Conservation (phyloP, 257 asterid species). For the Primulina eburnea region DNA sequence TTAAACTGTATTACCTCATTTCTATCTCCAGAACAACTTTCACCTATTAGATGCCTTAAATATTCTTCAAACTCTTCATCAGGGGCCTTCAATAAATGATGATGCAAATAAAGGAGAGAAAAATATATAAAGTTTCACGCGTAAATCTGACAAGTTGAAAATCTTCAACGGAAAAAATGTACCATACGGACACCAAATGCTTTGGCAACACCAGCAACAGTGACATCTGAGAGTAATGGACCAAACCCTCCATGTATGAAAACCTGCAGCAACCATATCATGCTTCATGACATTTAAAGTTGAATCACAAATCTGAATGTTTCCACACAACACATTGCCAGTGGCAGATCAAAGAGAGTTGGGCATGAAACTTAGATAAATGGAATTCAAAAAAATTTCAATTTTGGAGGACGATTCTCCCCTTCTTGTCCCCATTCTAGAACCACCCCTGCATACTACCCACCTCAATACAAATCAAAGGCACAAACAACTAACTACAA, state of each 20-base stretch:
- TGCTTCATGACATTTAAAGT: slow-evolving; percentile 3
- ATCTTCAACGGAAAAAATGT: slow-evolving; percentile 13
- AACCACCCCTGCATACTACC: not conserved
- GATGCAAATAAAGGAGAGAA: slow-evolving; percentile 12
- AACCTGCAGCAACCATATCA: slow-evolving; percentile 43
- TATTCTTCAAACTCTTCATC: slow-evolving; percentile 97
- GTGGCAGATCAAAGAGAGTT: not conserved
- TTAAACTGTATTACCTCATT: slow-evolving; percentile 56
- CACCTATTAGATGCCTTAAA: slow-evolving; percentile 75
- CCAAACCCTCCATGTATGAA: slow-evolving; percentile 90
- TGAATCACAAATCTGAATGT: slow-evolving; percentile 10
- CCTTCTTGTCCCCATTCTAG: not conserved
- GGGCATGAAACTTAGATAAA: not conserved
- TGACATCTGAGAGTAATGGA: slow-evolving; percentile 83
- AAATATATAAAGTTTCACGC: not conserved
- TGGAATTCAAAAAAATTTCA: no score
- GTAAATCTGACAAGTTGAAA: not conserved
- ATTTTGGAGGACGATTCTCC: not conserved
- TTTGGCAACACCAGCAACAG: slow-evolving; percentile 91
- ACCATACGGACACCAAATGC: slow-evolving; percentile 95
- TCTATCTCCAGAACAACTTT: slow-evolving; percentile 79
- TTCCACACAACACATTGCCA: slow-evolving; percentile 1
- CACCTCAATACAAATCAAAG: not conserved
- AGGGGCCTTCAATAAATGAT: slow-evolving; percentile 60
- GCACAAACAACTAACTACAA: not conserved